Conservation (phyloP, 345 rosid genomes). For the Populus deltoides region DNA sequence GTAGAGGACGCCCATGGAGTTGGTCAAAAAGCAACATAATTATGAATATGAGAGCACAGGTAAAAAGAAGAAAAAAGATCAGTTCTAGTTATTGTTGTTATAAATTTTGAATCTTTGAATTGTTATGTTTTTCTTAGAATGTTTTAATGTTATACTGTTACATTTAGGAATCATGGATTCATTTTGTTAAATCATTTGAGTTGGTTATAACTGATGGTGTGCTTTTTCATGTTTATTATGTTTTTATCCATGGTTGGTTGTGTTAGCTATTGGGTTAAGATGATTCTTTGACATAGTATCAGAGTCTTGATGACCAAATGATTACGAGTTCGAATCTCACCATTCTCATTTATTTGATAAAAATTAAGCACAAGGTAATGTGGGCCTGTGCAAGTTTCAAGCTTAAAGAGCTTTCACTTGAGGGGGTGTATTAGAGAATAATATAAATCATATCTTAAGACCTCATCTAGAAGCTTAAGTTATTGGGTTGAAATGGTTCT, state of each 20-base stretch:
- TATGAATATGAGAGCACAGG: slow-evolving; percentile 57
- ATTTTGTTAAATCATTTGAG: neutral
- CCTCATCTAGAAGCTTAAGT: too few species aligned
- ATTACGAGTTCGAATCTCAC: too few species aligned
- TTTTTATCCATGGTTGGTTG: neutral
- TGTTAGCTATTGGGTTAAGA: too few species aligned
- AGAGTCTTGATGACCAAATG: too few species aligned
- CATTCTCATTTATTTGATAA: too few species aligned
- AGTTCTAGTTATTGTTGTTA: neutral
- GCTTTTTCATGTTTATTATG: slow-evolving; percentile 4
- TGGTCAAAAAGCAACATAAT: slow-evolving; percentile 51
- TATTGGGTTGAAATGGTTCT: too few species aligned
- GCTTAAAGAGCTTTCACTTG: too few species aligned
- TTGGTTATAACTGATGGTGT: neutral
- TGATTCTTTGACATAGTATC: too few species aligned
- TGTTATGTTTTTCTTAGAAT: neutral
- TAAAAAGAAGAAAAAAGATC: slow-evolving; percentile 13
- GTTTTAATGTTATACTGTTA: slow-evolving; percentile 26
- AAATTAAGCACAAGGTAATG: too few species aligned
- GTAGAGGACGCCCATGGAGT: slow-evolving; percentile 49
- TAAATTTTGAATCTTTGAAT: neutral
- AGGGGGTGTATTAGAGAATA: too few species aligned
- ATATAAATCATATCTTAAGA: too few species aligned
- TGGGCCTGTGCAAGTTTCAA: too few species aligned
- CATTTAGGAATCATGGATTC: slow-evolving; percentile 22